phyloP scores from a whole-genome alignment of 495 filamentous ascomycete genomes.

The Penicillium mononematosum region DNA sequence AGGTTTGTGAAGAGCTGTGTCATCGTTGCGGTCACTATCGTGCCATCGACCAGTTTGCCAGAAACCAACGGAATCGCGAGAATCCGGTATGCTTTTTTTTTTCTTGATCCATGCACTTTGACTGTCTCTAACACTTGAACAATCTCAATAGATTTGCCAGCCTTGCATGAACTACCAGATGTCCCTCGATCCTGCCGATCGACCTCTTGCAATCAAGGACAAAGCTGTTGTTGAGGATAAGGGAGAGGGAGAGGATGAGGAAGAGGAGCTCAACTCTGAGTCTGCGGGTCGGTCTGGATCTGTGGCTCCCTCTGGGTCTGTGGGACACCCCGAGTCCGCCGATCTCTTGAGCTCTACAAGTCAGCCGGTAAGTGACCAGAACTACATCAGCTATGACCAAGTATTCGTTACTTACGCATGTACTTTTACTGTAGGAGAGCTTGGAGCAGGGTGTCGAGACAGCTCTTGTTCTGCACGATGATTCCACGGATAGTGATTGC shows the following conservation, averaged over 20 bases:
- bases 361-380: not conserved
- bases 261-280: not conserved
- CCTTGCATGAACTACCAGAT: conserved; percentile 10
- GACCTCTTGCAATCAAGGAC: not conserved
- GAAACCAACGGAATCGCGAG: conserved; percentile 4
- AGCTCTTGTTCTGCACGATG: not conserved
- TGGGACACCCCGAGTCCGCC: not conserved
- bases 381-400: not conserved
- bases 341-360: not conserved
- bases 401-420: not conserved
- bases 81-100: not conserved
- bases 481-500: not conserved
- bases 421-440: not conserved
- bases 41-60: conserved; percentile 3
- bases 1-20: conserved; percentile 1
- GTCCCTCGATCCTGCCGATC: not conserved
- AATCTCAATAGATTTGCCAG: conserved; percentile 8
- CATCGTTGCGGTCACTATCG: not conserved
- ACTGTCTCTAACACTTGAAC: not conserved
- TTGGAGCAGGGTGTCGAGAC: not conserved
- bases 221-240: not conserved
- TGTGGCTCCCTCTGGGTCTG: not conserved
- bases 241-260: not conserved
- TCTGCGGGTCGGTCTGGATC: not conserved
- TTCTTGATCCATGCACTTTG: not conserved